Conservation (phyloP, 1,284 basidiomycete species). For the Moniliella sp. region DNA sequence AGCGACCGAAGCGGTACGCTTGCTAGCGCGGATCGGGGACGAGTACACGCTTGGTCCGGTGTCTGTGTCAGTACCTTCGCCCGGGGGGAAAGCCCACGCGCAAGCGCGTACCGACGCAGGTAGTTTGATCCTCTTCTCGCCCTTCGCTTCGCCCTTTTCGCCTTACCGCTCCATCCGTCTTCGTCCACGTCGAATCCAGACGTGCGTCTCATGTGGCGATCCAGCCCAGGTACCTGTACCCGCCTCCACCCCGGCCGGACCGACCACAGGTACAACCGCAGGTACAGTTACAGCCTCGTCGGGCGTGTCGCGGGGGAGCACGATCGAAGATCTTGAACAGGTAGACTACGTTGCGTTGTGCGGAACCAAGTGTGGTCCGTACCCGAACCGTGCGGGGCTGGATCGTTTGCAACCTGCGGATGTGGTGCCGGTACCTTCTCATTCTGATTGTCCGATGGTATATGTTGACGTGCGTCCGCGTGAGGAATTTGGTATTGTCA, state of each 20-base stretch:
- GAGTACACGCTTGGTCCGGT: neutral
- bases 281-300: neutral
- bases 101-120: slow-evolving; percentile 23
- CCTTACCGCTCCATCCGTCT: slow-evolving; percentile 65
- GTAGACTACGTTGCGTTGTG: slow-evolving; percentile 27
- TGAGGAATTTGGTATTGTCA: slow-evolving; percentile 68
- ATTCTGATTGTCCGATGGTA: too few relatives aligned
- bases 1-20: slow-evolving; percentile 66
- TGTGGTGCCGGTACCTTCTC: too few relatives aligned
- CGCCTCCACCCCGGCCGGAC: neutral
- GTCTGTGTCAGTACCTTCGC: neutral
- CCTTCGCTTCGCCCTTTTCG: slow-evolving; percentile 40
- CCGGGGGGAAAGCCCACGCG: neutral
- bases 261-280: neutral
- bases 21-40: slow-evolving; percentile 19
- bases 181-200: slow-evolving; percentile 35
- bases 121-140: slow-evolving; percentile 50
- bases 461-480: slow-evolving; percentile 58
- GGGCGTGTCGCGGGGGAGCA: slow-evolving; percentile 1
- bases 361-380: slow-evolving; percentile 5
- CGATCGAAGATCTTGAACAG: slow-evolving; percentile 10
- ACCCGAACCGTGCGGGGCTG: neutral
- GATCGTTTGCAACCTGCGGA: too few relatives aligned
- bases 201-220: slow-evolving; percentile 23
- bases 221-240: slow-evolving; percentile 3